phyloP scores from a whole-genome alignment of 2,329 filamentous ascomycete species.

The Botrytis paeoniae region DNA sequence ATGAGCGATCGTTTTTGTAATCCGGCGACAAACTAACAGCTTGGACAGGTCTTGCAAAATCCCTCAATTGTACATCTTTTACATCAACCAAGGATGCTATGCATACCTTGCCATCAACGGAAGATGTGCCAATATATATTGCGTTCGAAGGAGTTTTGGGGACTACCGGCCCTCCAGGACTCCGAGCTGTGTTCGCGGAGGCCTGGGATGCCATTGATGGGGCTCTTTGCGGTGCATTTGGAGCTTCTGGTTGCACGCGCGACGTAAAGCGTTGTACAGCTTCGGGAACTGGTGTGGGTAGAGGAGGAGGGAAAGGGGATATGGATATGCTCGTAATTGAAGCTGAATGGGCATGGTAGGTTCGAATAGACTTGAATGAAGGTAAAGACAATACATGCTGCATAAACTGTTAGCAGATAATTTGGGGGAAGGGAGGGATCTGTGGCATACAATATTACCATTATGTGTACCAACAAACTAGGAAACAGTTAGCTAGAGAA shows the following conservation, averaged over 20 bases:
- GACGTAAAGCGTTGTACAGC: conserved; percentile 37
- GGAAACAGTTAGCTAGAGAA: conserved; percentile 37
- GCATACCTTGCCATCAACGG: conserved; percentile 93
- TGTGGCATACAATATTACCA: conserved; percentile 77
- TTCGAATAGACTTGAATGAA: conserved; percentile 73
- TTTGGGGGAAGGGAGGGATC: conserved; percentile 23
- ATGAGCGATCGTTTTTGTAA: conserved; percentile 83
- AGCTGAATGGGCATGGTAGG: conserved; percentile 89
- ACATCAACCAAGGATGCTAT: conserved; percentile 81
- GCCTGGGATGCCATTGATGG: conserved; percentile 46
- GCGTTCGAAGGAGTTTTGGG: conserved; percentile 80
- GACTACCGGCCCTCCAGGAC: conserved; percentile 52
- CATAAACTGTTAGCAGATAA: conserved; percentile 32
- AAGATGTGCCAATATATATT: conserved; percentile 90
- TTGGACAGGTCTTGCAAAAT: conserved; percentile 90
- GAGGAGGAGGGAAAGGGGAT: conserved; percentile 74
- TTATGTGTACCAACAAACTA: conserved; percentile 93
- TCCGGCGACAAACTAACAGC: conserved; percentile 92
- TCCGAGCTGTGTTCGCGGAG: conserved; percentile 51
- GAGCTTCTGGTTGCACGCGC: conserved; percentile 28
- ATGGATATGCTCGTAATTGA: conserved; percentile 88
- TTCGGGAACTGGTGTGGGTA: conserved; percentile 41
- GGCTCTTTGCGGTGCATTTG: conserved; percentile 33
- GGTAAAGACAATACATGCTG: conserved; percentile 86
- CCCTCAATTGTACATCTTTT: conserved; percentile 86